Evolutionary conservation across 345 rosid species (phyloP).

Genomic region (Salix viminalis): DNA sequence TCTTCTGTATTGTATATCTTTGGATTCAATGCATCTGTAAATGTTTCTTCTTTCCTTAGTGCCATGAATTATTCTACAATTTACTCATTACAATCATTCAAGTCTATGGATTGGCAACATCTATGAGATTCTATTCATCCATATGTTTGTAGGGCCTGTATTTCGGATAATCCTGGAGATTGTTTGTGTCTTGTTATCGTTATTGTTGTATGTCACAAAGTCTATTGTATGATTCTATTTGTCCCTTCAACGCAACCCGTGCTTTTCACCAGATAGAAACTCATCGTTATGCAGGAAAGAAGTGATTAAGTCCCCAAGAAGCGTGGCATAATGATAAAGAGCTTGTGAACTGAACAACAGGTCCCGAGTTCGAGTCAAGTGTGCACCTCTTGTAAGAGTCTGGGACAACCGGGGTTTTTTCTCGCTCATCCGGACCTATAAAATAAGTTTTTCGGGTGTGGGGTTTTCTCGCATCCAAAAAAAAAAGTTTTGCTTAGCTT

Average conservation of each 20-base stretch:
- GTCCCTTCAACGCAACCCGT: neutral
- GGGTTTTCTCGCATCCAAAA: too few species aligned
- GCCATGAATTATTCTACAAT: neutral
- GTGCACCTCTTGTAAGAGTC: too few species aligned
- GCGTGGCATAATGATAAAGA: too few species aligned
- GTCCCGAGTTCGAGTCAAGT: too few species aligned
- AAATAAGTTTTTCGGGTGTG: too few species aligned
- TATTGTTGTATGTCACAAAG: neutral
- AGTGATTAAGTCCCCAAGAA: neutral
- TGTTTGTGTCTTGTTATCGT: slow-evolving; percentile 18
- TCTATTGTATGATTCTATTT: slow-evolving; percentile 6
- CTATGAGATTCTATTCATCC: slow-evolving; percentile 26
- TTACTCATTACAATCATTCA: slow-evolving; percentile 30
- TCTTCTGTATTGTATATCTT: slow-evolving; percentile 16
- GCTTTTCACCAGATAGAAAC: slow-evolving; percentile 14
- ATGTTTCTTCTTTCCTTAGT: neutral
- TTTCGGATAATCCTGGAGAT: slow-evolving; percentile 11
- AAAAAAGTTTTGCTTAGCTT: neutral
- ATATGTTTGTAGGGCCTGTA: slow-evolving; percentile 23
- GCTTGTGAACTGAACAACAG: too few species aligned
- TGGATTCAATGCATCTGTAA: slow-evolving; percentile 40
- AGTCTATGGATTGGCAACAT: slow-evolving; percentile 33
- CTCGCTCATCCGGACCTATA: too few species aligned
- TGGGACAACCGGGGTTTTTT: too few species aligned
- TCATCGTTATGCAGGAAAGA: neutral